Base-by-base conservation (phyloP, 768 basidiomycete species). In the Phaffia tasmanica region DNA sequence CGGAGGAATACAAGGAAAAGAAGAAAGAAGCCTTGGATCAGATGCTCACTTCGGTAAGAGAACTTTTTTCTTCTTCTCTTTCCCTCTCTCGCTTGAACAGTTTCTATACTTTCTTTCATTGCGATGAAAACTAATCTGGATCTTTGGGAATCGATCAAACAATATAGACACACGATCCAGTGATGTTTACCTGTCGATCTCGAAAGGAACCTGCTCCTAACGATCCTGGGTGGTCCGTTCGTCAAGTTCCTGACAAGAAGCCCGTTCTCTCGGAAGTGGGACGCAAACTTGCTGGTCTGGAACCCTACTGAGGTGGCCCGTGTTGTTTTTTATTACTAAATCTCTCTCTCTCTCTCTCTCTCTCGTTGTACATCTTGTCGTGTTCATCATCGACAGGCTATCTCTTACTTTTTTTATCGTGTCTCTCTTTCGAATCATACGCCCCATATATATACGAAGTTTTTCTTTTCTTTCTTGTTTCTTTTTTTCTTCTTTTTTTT, bases 161-260 rank as follows among this genome's bases (percentile, higher is more conserved):
- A 1, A 5, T 1, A 5, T 21, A 64, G 57, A 59, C 63, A 11
- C 67, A 69, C 67, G 63, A 64, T 35, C 62, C 67, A 3, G 53
- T 59, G 18, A 2, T 48, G 32, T 64, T 69, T 16, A 30, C 62
- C 57, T 29, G 3, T 53, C 29, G 57, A 58, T 59, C n/a, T 48
- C 58, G 57, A 46, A 51, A 35, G n/a, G 30, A 59, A 46, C 57
- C 64, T 15, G 25, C 29, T 19, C 57, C 46, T 47, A 50, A 47
- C 25, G 64, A 58, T 27, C 18, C 47, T 30, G 47, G 46, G 18
- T 65, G 64, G 64, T 21, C 23, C 25, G 64, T 32, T 23, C 46
- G 57, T 30, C 23, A 49, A 15, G 18, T 23, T 9, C 64, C 64
- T 3, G 47, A 49, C 1, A 30, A 51, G 15, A 30, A 25, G 42